Base-by-base conservation (phyloP, 1,284 basidiomycete species). In the Golubevia sp. region DNA sequence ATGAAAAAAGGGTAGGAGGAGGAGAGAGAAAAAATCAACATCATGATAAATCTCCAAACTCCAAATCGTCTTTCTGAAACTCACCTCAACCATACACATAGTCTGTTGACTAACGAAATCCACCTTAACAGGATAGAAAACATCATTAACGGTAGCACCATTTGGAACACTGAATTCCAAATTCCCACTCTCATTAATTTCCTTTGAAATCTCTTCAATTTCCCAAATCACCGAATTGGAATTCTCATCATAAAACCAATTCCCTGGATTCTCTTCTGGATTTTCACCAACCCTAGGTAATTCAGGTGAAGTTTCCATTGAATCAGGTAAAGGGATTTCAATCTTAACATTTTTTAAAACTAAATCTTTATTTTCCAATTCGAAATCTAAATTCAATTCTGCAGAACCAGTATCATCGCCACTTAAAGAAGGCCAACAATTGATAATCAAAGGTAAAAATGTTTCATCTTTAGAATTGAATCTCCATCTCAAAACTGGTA, bases 311-410 rank as follows among this genome's bases (percentile, higher is more conserved):
- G 6, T 65, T 64, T 1, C 59, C 1, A 63, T 58, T 1, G 67
- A 73, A 1, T 61, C 62, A 0, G 78, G 76, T 24, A 81, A 58
- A 2, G 78, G 78, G 21, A 79, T 69, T 38, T 70, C 58, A 24
- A 81, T 65, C 51, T 71, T 63, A 49, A 81, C 70, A 38, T 74
- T 73, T 2, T 56, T 57, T 44, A 81, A 59, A 54, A 64, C 67
- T 48, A 80, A 55, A 2, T 67, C 59, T 8, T 66, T 63, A 24
- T 71, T 68, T 61, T 79, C 74, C 23, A 81, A 63, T 66, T 78
- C 76, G 67, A 76, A 79, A 59, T 81, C 78, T 59, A 79, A 71
- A 44, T 60, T 74, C 18, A 79, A 76, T 50, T 81, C 77, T 61
- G 71, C 73, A 6, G 68, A 74, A 18, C 77, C 77, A 7, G 20